Evolutionary conservation across 139 green algal species (phyloP), one percentile per base, ranked within the genome.

Genomic region (Monoraphidium neglectum): DNA sequence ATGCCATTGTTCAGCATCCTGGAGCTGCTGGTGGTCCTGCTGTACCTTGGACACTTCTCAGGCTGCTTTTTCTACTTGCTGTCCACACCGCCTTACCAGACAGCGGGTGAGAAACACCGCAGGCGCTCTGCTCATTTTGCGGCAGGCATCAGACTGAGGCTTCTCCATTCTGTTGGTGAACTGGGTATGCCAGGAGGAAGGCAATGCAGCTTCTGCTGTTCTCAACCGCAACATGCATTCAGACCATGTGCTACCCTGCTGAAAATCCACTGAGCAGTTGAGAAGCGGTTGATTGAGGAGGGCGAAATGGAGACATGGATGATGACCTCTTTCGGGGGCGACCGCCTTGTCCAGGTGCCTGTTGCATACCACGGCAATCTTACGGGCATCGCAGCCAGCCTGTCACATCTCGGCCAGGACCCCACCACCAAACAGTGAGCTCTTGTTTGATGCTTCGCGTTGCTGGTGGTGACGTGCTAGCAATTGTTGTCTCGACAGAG

Each of bases 21-120:
- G 4, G 85, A 90, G 73, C 72, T 90, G 28, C 54, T 90, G 26
- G 82, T 87, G 32, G 72, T 90, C 35, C 73, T 90, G 26, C 66
- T 90, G 16, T 87, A 78, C 64, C 76, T 90, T 35, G 85, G 81
- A 0, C 85, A 90, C 73, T 33, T 86, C 26, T 79, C 67, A 1
- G 85, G 81, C 69, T 90, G 85, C 81, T 90, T 90, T 76, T 87
- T 90, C 68, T 90, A 90, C 77, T 59, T 90, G 18, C 78, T 86
- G 43, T 83, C 77, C 16, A 81, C 71, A 16, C 77, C 81, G 3
- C 21, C 40, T 23, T 86, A 77, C 76, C 79, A 77, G 60, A 86
- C 80, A 13, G 24, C 57, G 40, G 40, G 71, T 72, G 47, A 72
- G 76, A 2, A 12, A 12, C 12, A 12, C 12, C 12, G 8, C 43